Percentiles rank a stretch among this genome's conserved stretches.
Conservation (phyloP, 805 yeast species). For the Candida quercuum region DNA sequence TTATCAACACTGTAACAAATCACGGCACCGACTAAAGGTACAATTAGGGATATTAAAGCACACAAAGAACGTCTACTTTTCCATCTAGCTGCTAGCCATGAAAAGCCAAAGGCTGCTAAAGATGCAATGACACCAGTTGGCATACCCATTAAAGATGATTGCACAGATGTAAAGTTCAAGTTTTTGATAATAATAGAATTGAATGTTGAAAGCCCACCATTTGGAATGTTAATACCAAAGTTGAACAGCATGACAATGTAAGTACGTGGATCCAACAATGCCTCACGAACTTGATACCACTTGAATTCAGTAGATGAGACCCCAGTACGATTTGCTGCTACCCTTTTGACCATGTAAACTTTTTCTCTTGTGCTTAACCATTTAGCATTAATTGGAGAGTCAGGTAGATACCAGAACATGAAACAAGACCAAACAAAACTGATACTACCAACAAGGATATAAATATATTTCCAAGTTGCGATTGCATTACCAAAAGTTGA, state of each 20-base stretch:
- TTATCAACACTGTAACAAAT: constrained; percentile 20
- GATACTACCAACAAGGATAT: constrained; percentile 44
- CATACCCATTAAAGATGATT: constrained; percentile 23
- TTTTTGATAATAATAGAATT: constrained; percentile 23
- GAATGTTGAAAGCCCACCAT: constrained; percentile 28
- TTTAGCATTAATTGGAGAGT: constrained; percentile 39
- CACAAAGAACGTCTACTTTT: constrained; percentile 23
- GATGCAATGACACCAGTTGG: constrained; percentile 28
- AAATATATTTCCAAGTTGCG: constrained; percentile 44
- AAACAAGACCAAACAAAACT: constrained; percentile 32
- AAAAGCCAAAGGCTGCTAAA: constrained; percentile 25
- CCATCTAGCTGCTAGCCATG: constrained; percentile 29
- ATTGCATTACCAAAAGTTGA: constrained; percentile 28
- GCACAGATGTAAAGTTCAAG: constrained; percentile 19
- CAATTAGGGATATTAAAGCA: constrained; percentile 22
- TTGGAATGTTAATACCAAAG: constrained; percentile 27
- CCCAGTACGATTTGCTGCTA: constrained; percentile 38
- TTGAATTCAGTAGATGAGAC: constrained; percentile 34
- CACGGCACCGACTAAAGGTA: constrained; percentile 24
- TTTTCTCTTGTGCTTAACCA: constrained; percentile 39
- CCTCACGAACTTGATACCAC: constrained; percentile 37
- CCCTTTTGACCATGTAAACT: constrained; percentile 36
- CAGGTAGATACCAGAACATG: constrained; percentile 36
- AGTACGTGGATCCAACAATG: constrained; percentile 36
- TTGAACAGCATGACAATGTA: constrained; percentile 27